A percentile compares a stretch with the other conserved stretches of the same genome.
Conservation (phyloP, 306 rosid genomes). For the Cyamopsis tetragonoloba region DNA sequence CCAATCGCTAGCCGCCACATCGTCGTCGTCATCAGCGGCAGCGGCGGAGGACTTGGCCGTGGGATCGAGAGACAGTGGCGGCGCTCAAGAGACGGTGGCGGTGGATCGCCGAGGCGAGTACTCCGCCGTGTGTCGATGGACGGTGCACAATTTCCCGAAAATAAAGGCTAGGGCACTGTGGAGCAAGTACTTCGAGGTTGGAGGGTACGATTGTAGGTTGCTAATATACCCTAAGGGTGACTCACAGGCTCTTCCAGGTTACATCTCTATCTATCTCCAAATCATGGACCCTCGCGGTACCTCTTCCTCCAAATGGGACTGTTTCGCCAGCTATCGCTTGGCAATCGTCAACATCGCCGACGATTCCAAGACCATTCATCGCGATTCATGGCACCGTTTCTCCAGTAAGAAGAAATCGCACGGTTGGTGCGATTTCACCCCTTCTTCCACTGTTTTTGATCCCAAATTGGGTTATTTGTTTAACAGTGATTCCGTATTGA, state of each 20-base stretch:
- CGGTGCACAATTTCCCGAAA: constrained; percentile 83
- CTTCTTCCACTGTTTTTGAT: constrained; percentile 84
- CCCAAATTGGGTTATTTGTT: constrained; percentile 73
- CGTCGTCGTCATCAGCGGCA: constrained; percentile 56
- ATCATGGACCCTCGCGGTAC: constrained; percentile 99
- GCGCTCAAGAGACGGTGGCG: constrained; percentile 74
- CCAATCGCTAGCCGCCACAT: constrained; percentile 53
- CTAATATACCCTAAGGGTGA: constrained; percentile 95
- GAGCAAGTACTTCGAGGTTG: constrained; percentile 99
- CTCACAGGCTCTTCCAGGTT: constrained; percentile 89
- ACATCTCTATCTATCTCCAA: constrained; percentile 93
- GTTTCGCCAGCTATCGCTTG: constrained; percentile 92
- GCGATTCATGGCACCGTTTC: constrained; percentile 98
- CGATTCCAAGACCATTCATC: constrained; percentile 84
- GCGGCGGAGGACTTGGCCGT: constrained; percentile 72
- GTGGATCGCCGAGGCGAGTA: constrained; percentile 81
- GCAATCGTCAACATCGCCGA: constrained; percentile 76
- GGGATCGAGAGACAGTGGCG: constrained; percentile 74
- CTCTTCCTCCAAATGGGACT: constrained; percentile 96
- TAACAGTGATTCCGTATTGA: constrained; percentile 71
- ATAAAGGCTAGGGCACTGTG: constrained; percentile 95
- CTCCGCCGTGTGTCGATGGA: constrained; percentile 93
- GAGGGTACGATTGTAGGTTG: constrained; percentile 96
- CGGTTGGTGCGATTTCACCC: constrained; percentile 98
- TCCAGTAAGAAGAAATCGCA: constrained; percentile 94